Evolutionary conservation across 2,329 filamentous ascomycete species (phyloP).

Genomic region (Whalleya microplaca): DNA sequence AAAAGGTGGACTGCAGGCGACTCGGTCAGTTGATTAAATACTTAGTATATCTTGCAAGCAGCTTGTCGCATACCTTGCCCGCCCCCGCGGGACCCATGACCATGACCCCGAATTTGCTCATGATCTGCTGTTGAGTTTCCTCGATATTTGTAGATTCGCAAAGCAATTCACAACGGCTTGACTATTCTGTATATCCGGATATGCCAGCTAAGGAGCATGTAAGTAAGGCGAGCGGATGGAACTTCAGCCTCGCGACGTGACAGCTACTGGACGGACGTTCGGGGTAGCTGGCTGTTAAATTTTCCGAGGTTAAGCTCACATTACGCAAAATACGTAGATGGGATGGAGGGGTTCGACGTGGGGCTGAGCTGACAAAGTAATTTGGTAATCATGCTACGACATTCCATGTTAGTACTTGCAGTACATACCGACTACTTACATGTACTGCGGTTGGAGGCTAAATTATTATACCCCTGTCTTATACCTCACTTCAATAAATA

Average conservation of each 20-base stretch:
- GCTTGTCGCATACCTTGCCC: conserved; percentile 68
- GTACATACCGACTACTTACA: too few relatives aligned
- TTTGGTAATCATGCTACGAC: background rate
- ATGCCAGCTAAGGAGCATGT: background rate
- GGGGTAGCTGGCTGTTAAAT: background rate
- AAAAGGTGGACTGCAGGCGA: conserved; percentile 84
- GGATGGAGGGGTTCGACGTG: conserved; percentile 9
- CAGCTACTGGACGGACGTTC: background rate
- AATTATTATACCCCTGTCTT: too few relatives aligned
- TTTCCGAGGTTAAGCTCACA: background rate
- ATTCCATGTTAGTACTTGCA: too few relatives aligned
- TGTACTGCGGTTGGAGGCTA: too few relatives aligned
- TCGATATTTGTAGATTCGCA: background rate
- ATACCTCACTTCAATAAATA: too few relatives aligned
- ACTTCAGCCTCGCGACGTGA: conserved; percentile 23
- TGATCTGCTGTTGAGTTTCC: conserved; percentile 40
- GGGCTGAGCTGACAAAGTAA: conserved; percentile 13
- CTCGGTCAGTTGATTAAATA: background rate
- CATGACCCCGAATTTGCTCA: conserved; percentile 94
- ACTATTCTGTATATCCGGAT: background rate
- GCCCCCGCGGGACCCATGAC: conserved; percentile 96
- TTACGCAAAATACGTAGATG: background rate
- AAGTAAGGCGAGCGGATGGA: conserved; percentile 2
- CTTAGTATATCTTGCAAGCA: background rate
- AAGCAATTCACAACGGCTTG: background rate